Conservation (phyloP, 306 rosid genomes). For the Sindora glabra region DNA sequence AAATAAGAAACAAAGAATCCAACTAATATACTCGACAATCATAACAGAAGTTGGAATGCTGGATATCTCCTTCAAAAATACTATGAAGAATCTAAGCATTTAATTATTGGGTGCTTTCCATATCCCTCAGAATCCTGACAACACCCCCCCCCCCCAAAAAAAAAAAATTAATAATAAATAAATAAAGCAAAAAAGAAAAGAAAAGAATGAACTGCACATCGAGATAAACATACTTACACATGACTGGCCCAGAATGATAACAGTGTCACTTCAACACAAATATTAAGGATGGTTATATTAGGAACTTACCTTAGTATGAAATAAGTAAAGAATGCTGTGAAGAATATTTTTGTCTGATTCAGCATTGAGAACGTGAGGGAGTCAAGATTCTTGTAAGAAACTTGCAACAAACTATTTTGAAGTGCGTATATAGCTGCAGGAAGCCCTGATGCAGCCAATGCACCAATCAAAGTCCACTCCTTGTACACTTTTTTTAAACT, state of each 20-base stretch:
- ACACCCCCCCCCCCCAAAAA: neutral
- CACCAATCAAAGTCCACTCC: constrained; percentile 82
- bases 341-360: constrained; percentile 89
- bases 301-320: constrained; percentile 63
- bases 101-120: neutral
- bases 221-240: too few species aligned
- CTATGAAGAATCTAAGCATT: neutral
- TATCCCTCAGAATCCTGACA: neutral
- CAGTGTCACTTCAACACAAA: neutral
- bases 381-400: constrained; percentile 91
- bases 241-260: too few species aligned
- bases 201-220: too few species aligned
- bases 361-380: constrained; percentile 93
- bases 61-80: neutral
- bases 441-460: constrained; percentile 89
- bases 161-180: too few species aligned
- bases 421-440: constrained; percentile 94
- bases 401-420: constrained; percentile 94
- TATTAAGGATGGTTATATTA: neutral
- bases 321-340: constrained; percentile 84
- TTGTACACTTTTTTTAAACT: constrained; percentile 50
- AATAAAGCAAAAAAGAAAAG: too few species aligned
- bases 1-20: neutral
- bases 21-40: neutral
- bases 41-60: neutral